These are phyloP conservation scores for Nakazawaea ishiwadae DNA, from an alignment of 805 yeast genomes.

Conservation along the genomic window DNA sequence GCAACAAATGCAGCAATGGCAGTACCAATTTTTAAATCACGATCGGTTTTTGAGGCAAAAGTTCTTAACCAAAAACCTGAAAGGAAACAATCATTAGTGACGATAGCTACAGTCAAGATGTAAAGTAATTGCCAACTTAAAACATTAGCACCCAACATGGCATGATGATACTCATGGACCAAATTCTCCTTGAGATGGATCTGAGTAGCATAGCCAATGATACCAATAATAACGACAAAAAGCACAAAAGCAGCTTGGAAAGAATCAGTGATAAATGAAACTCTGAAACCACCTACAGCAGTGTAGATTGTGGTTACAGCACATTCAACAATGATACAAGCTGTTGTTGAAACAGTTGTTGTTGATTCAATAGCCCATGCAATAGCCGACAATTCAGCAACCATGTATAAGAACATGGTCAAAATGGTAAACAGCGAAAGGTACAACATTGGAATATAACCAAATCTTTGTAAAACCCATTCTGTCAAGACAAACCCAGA, in stretches of 20 bases:
- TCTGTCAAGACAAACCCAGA: conserved; percentile 89
- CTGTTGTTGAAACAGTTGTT: conserved; percentile 75
- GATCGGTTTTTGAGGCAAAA: conserved; percentile 78
- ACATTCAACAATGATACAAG: conserved; percentile 80
- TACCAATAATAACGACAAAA: conserved; percentile 61
- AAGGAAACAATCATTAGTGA: conserved; percentile 86
- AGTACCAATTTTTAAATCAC: conserved; percentile 71
- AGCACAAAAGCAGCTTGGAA: conserved; percentile 76
- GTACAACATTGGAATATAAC: conserved; percentile 65
- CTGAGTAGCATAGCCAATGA: conserved; percentile 74
- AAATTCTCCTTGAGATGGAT: conserved; percentile 57
- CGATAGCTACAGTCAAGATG: conserved; percentile 78
- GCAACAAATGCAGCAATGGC: conserved; percentile 67
- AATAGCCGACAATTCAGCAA: conserved; percentile 80
- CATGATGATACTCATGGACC: conserved; percentile 58
- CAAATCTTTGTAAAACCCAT: conserved; percentile 88
- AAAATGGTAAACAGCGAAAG: conserved; percentile 77
- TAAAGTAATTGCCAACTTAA: conserved; percentile 89
- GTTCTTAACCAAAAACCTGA: conserved; percentile 95
- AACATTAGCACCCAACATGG: conserved; percentile 58
- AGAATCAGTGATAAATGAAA: conserved; percentile 83
- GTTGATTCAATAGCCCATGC: conserved; percentile 71
- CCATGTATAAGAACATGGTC: conserved; percentile 82
- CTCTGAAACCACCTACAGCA: conserved; percentile 82
- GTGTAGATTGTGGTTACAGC: conserved; percentile 86